Base-by-base conservation (phyloP, 148 eudicot species). In the Vaccinium corymbosum region DNA sequence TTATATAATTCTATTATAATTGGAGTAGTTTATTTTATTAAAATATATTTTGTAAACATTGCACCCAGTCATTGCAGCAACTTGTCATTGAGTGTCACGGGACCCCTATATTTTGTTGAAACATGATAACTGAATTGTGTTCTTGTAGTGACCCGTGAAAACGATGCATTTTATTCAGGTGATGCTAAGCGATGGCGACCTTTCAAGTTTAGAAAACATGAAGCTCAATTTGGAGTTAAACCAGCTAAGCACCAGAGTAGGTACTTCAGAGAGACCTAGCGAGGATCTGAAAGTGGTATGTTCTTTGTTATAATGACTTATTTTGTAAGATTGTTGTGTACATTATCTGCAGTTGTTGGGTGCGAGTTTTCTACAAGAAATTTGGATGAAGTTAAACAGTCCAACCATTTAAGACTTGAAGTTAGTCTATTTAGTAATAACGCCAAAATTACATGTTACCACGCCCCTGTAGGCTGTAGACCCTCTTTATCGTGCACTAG, bases 131-230 rank as follows among this genome's bases (percentile, higher is more conserved):
- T 16, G 61, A 71, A 29, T 71, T 70, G 71, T 51, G 50, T 53
- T 29, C 83, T 70, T 71, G 12, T 56, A 50, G 25, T 71, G 62
- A 57, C 52, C 35, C n/a, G 48, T 72, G 51, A 13, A 27, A 72
- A 72, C 35, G 66, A 4, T 53, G 2, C 7, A 20, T 74, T 70
- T 85, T 74, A 50, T 86, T 66, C 82, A 95, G 98, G 97, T 92
- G 79, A 85, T 90, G 83, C 80, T 95, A 82, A 92, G 90, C 81
- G 98, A 95, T 76, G 98, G 98, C 48, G 94, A 95, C 89, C 81
- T 89, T 29, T 91, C 94, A 66, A 93, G 87, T 88, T 89, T 95
- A 88, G 94, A 89, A 32, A 95, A 95, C 81, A 87, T 95, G 93
- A 94, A 90, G 87, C 87, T 86, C 59, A 95, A 94, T 85, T 88